These are phyloP conservation scores for Psilocybe subaeruginosa DNA, from an alignment of 768 basidiomycete genomes.

Conservation along the genomic window DNA sequence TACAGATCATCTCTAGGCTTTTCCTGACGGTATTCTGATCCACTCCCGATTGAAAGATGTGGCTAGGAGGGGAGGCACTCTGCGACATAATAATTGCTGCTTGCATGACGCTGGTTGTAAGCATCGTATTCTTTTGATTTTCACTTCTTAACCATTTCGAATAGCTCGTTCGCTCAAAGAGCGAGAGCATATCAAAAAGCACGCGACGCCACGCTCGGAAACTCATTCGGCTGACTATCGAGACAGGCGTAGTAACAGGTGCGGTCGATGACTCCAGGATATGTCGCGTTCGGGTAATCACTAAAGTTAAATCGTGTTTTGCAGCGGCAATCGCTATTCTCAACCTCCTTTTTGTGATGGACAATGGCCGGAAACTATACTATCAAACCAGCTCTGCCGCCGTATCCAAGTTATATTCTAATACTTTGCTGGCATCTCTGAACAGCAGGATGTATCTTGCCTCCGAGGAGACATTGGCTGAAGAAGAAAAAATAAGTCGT, in stretches of 20 bases:
- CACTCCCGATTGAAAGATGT: not conserved
- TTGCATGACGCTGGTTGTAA: not conserved
- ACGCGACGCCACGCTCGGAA: not conserved
- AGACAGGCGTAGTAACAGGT: constrained; percentile 1
- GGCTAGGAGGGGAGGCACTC: not conserved
- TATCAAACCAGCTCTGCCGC: constrained; percentile 3
- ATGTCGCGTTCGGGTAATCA: not conserved
- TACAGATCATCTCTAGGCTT: not conserved
- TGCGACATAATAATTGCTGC: not conserved
- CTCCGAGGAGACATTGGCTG: not conserved
- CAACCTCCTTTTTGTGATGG: constrained; percentile 1
- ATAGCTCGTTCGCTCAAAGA: not conserved
- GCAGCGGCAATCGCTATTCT: not conserved
- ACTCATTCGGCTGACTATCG: not conserved
- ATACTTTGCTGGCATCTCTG: not conserved
- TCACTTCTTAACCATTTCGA: not conserved
- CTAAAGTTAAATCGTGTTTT: not conserved
- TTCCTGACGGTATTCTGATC: not conserved
- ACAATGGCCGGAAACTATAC: not conserved
- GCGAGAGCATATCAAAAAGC: not conserved
- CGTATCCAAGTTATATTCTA: constrained; percentile 1
- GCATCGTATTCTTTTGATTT: not conserved
- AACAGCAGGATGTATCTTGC: not conserved
- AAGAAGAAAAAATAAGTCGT: not conserved
- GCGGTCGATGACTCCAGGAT: not conserved